Evolutionary conservation across 1,284 basidiomycete species (phyloP).

Genomic region (Microbotryomycetes sp.): DNA sequence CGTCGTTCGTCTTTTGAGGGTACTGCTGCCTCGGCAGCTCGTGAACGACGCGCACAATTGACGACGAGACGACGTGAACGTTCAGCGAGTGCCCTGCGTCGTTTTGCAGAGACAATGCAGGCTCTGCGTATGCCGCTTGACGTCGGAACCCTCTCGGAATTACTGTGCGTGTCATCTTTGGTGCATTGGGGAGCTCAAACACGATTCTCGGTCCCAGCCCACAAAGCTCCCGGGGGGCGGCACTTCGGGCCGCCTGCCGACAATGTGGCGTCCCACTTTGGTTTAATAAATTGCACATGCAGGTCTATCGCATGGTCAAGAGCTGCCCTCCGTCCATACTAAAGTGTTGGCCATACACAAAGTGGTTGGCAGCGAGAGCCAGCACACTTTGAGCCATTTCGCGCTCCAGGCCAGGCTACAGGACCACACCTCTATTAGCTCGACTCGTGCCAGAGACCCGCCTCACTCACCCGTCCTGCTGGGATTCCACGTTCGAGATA

Average conservation of each 20-base stretch:
- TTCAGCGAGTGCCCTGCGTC: neutral
- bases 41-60: slow-evolving; percentile 1
- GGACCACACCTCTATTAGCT: neutral
- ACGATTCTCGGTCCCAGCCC: too few relatives aligned
- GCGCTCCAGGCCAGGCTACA: neutral
- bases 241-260: too few relatives aligned
- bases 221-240: neutral
- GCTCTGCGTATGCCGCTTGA: neutral
- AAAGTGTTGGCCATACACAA: neutral
- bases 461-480: neutral
- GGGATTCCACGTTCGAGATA: neutral
- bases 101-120: slow-evolving; percentile 1
- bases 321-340: neutral
- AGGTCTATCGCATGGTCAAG: neutral
- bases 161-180: neutral
- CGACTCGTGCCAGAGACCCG: neutral
- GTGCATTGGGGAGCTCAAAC: neutral
- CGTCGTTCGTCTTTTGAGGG: slow-evolving; percentile 1
- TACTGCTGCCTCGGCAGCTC: neutral
- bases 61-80: neutral
- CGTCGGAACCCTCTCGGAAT: neutral
- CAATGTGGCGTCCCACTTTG: too few relatives aligned
- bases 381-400: neutral
- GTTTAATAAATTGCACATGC: neutral
- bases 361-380: neutral